Evolutionary conservation across 1,284 basidiomycete species (phyloP), one percentile per base, ranked within the genome.

Genomic region (Exsudoporus floridanus): DNA sequence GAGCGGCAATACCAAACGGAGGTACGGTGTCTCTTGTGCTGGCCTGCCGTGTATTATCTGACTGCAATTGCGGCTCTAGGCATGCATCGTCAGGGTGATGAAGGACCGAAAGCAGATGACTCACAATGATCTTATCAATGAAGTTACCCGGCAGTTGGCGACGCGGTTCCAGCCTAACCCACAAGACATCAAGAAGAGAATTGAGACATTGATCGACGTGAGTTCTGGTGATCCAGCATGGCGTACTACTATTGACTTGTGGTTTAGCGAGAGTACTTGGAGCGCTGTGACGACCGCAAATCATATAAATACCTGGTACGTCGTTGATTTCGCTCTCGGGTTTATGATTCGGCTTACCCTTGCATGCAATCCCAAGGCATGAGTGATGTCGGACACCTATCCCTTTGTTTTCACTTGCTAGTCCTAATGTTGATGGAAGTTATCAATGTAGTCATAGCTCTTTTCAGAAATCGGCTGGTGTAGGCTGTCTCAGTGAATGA

Each of bases 21-120:
- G 76, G 94, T 92, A 56, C 57, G 56, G 25, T 3, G n/a, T 18
- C 4, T 43, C 37, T 42, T 49, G n/a, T 27, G 18, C 13, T 35
- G n/a, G 55, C 40, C 13, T 47, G 19, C 18, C 41, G 49, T 7
- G 8, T 51, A 21, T 50, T 40, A 28, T 55, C 53, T 54, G 47
- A 57, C 30, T 33, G 25, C 14, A 18, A 34, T 37, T 14, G n/a
- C 37, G 39, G 25, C 42, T 16, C 14, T 60, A 97, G 93, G 95
- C 95, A 2, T 98, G 93, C 65, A 91, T 99, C 56, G 97, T 99
- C 23, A 86, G 97, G 36, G 88, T 98, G 35, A 99, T 99, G 97
- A 99, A 99, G 75, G 88, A 94, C 66, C 77, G 95, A 55, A 98
- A 98, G 70, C 82, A 82, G 51, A 86, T 98, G 83, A 73, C 77